A percentile compares a stretch with the other conserved stretches of the same genome.
Evolutionary conservation across 345 rosid species (phyloP).

Genomic region (Populus nigra): DNA sequence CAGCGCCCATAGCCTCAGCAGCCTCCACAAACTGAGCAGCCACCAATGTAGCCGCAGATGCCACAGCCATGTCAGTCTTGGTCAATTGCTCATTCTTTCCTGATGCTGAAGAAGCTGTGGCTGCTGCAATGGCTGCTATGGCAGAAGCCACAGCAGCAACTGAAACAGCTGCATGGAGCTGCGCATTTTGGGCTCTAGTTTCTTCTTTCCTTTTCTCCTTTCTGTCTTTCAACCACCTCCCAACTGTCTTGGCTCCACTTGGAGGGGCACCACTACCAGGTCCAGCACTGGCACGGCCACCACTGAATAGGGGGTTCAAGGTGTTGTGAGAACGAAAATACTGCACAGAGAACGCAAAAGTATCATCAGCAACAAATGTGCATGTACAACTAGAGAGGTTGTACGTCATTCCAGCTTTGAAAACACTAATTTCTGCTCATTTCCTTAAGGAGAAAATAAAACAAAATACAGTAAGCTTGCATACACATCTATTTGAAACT

Average conservation of each 20-base stretch:
- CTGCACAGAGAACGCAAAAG: slow-evolving; percentile 34
- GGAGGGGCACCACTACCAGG: slow-evolving; percentile 53
- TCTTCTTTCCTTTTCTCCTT: slow-evolving; percentile 95
- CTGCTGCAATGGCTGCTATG: slow-evolving; percentile 80
- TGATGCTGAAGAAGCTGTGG: slow-evolving; percentile 61
- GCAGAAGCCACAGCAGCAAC: slow-evolving; percentile 94
- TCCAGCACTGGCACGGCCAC: slow-evolving; percentile 47
- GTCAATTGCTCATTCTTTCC: slow-evolving; percentile 63
- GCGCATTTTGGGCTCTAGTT: slow-evolving; percentile 77
- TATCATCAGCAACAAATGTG: background rate
- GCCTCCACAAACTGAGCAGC: slow-evolving; percentile 99
- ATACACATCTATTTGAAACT: background rate
- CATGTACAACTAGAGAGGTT: background rate
- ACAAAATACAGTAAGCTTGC: background rate
- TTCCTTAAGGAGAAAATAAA: background rate
- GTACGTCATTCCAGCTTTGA: background rate
- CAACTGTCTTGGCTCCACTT: slow-evolving; percentile 71
- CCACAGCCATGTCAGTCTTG: slow-evolving; percentile 80
- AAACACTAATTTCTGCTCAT: background rate
- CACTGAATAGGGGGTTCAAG: slow-evolving; percentile 71
- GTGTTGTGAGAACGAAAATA: slow-evolving; percentile 78
- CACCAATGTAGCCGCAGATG: slow-evolving; percentile 87
- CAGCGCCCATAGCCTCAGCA: slow-evolving; percentile 86
- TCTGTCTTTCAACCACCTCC: slow-evolving; percentile 96
- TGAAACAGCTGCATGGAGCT: slow-evolving; percentile 82